Evolutionary conservation across 768 basidiomycete species (phyloP), one percentile per base, ranked within the genome.

Genomic region (Lentinula boryana): DNA sequence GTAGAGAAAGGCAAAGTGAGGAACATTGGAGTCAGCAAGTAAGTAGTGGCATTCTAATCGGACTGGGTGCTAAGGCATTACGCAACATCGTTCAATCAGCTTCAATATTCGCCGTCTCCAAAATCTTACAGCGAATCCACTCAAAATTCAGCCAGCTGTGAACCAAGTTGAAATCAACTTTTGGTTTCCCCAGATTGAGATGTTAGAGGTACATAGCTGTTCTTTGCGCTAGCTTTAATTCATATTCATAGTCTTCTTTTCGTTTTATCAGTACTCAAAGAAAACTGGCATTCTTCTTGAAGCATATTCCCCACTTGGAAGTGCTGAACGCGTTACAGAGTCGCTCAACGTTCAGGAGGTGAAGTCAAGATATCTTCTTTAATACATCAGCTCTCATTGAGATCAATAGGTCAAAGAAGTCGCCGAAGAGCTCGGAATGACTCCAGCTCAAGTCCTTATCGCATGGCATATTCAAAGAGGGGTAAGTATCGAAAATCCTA

Each of bases 21-120:
- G 68, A 87, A 91, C 65, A 93, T 93, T 58, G 92, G 92, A 44
- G 77, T 93, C 46, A 89, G 88, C 87, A 94, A 94, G 60, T 61
- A 35, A 21, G 60, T 55, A 18, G 10, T 9, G 16, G 15, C 55
- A 18, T 16, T 41, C n/a, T 15, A 32, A 13, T 46, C 27, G 7
- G 27, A 44, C 9, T 8, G 1, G 27, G 43, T 2, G 27, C 4
- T 27, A 27, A 33, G 13, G 8, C 9, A 8, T 21, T 2, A 46
- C 5, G n/a, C 8, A 15, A 41, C 15, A 9, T 13, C 8, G n/a
- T 46, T 16, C 7, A 4, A 31, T 32, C 8, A 59, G 58, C 33
- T 59, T 59, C 48, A 59, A 59, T 16, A 50, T 59, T 21, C 58
- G 58, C 33, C 40, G 58, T 60, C 68, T 91, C 53, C 74, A 84